These are phyloP conservation scores for Nepenthes gracilis DNA, from an alignment of 148 eudicot species.

Conservation along the genomic window DNA sequence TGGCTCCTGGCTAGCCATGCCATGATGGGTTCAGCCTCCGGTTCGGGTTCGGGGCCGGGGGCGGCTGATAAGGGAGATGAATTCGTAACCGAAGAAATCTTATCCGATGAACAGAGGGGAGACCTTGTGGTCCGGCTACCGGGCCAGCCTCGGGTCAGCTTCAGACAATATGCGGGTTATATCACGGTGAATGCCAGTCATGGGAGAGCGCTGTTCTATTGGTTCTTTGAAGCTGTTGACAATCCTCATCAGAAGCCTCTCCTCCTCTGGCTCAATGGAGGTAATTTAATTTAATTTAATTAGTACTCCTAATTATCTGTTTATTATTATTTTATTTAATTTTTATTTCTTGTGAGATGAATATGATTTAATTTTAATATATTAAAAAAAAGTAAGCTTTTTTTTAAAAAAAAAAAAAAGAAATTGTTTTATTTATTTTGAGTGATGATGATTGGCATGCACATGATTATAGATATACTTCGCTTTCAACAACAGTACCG, in stretches of 20 bases:
- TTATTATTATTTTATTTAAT: not conserved
- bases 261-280: conserved; percentile 93
- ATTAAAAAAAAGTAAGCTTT: no score
- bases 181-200: conserved; percentile 73
- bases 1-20: not conserved
- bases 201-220: conserved; percentile 88
- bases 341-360: no score
- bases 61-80: not conserved
- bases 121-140: conserved; percentile 57
- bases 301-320: not conserved
- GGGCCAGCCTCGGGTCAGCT: conserved; percentile 70
- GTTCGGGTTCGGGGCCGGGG: not conserved
- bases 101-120: conserved; percentile 29
- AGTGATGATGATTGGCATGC: no score
- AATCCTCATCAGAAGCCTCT: conserved; percentile 49
- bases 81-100: conserved; percentile 7
- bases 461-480: no score
- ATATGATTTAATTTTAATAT: no score
- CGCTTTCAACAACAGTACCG: no score
- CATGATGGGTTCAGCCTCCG: not conserved
- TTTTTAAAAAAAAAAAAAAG: no score
- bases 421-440: no score
- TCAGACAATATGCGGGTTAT: conserved; percentile 78
- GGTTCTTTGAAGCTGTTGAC: conserved; percentile 74
- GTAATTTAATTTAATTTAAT: conserved; percentile 17